These are phyloP conservation scores for Kodamaea neixiangensis DNA, from an alignment of 805 yeast genomes.

Conservation along the genomic window DNA sequence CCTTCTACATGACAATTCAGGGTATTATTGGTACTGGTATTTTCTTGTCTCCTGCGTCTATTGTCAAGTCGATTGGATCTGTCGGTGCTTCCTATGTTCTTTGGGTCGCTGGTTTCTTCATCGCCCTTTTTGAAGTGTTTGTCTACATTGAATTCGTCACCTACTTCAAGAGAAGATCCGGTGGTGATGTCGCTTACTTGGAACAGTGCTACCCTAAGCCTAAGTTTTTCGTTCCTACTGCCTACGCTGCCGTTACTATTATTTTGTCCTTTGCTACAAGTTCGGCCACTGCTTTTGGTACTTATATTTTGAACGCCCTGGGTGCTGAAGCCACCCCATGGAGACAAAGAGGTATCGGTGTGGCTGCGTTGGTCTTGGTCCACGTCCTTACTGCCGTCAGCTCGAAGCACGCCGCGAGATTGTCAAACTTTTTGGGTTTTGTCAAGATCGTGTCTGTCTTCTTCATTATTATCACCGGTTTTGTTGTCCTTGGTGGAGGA, in stretches of 20 bases:
- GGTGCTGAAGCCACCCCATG: slow-evolving; percentile 29
- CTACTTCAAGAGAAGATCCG: slow-evolving; percentile 37
- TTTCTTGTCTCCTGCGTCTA: slow-evolving; percentile 66
- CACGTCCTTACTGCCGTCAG: slow-evolving; percentile 23
- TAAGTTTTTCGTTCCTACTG: slow-evolving; percentile 34
- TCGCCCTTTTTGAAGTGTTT: slow-evolving; percentile 37
- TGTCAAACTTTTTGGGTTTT: slow-evolving; percentile 36
- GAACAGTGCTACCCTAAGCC: slow-evolving; percentile 42
- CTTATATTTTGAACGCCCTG: slow-evolving; percentile 35
- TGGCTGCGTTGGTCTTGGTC: slow-evolving; percentile 29
- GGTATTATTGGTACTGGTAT: slow-evolving; percentile 79
- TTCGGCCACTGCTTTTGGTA: slow-evolving; percentile 40
- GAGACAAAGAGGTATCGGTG: slow-evolving; percentile 39
- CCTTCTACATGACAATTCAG: slow-evolving; percentile 65
- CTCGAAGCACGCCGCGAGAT: slow-evolving; percentile 30
- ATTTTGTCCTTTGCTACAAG: slow-evolving; percentile 37
- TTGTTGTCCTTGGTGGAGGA: slow-evolving; percentile 38
- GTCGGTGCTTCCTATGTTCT: slow-evolving; percentile 45
- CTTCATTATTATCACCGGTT: slow-evolving; percentile 35
- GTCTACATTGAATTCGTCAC: slow-evolving; percentile 45
- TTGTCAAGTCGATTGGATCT: slow-evolving; percentile 48
- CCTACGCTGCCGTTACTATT: slow-evolving; percentile 40
- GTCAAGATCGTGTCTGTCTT: slow-evolving; percentile 34
- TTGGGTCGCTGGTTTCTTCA: slow-evolving; percentile 44
- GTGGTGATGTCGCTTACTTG: slow-evolving; percentile 41